phyloP scores from a whole-genome alignment of 805 yeast genomes.

The Brettanomyces custersianus region DNA sequence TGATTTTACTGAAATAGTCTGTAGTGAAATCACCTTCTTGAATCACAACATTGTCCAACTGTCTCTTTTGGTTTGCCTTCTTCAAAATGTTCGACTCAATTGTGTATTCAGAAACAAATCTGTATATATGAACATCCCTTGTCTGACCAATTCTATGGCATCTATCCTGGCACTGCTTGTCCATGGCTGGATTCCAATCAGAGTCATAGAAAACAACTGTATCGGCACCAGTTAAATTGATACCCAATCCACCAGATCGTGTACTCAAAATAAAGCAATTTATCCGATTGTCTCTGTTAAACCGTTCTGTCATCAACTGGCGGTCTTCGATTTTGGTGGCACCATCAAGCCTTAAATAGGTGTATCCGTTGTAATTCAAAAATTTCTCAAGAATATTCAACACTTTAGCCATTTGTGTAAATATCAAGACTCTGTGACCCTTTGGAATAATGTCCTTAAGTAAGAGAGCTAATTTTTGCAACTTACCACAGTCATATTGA shows the following conservation, averaged over 20 bases:
- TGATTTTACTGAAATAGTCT: slow-evolving; percentile 82
- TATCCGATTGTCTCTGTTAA: slow-evolving; percentile 76
- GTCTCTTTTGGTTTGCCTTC: slow-evolving; percentile 91
- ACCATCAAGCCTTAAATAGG: slow-evolving; percentile 94
- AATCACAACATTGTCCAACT: slow-evolving; percentile 87
- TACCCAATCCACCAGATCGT: slow-evolving; percentile 97
- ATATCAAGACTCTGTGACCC: slow-evolving; percentile 91
- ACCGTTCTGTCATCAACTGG: slow-evolving; percentile 85
- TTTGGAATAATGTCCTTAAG: slow-evolving; percentile 69
- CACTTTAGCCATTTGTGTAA: slow-evolving; percentile 97
- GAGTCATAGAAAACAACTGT: slow-evolving; percentile 97
- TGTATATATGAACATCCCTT: slow-evolving; percentile 92
- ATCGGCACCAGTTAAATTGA: slow-evolving; percentile 96
- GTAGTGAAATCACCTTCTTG: slow-evolving; percentile 98
- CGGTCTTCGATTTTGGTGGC: slow-evolving; percentile 96
- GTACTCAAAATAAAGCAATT: slow-evolving; percentile 91
- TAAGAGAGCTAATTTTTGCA: slow-evolving; percentile 73
- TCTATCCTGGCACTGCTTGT: slow-evolving; percentile 97
- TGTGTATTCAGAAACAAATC: slow-evolving; percentile 93
- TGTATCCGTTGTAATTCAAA: slow-evolving; percentile 86
- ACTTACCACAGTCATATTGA: slow-evolving; percentile 94
- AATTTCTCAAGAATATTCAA: slow-evolving; percentile 89
- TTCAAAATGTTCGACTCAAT: slow-evolving; percentile 90
- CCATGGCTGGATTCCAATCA: slow-evolving; percentile 99
- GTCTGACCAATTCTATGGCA: slow-evolving; percentile 99